A percentile compares a stretch with the other conserved stretches of the same genome.
These are phyloP conservation scores for Pythium folliculosum DNA, from an alignment of 352 stramenopile species.

Conservation along the genomic window DNA sequence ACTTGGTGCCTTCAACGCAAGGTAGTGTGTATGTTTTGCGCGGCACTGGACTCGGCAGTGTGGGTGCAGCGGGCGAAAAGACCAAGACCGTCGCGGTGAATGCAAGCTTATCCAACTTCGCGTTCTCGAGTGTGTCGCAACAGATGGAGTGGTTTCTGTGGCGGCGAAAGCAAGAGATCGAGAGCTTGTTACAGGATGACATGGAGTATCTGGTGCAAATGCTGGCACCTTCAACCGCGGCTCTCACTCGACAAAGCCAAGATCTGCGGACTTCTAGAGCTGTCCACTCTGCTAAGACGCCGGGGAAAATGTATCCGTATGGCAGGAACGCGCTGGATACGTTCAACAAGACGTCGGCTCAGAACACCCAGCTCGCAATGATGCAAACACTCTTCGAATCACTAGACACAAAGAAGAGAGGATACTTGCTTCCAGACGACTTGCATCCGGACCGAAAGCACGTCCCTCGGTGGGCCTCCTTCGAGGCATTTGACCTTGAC, in stretches of 20 bases:
- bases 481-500: constrained; percentile 58
- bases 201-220: constrained; percentile 55
- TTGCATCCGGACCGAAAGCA: background rate
- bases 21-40: constrained; percentile 53
- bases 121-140: constrained; percentile 57
- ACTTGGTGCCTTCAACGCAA: constrained; percentile 41
- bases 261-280: background rate
- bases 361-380: constrained; percentile 53
- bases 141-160: constrained; percentile 83
- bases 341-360: constrained; percentile 48
- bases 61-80: background rate
- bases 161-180: constrained; percentile 71
- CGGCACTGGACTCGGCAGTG: constrained; percentile 35
- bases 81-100: background rate
- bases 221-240: constrained; percentile 11
- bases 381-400: constrained; percentile 40
- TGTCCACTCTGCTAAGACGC: background rate
- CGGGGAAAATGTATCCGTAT: constrained; percentile 64
- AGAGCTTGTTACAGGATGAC: constrained; percentile 58
- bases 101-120: constrained; percentile 58
- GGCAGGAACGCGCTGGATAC: constrained; percentile 51
- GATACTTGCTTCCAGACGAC: constrained; percentile 34
- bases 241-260: background rate
- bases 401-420: constrained; percentile 41
- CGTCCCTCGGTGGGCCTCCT: constrained; percentile 36